Percentiles rank a stretch among this genome's conserved stretches.
Evolutionary conservation across 768 basidiomycete species (phyloP).

Genomic region (Boletellus ananas): DNA sequence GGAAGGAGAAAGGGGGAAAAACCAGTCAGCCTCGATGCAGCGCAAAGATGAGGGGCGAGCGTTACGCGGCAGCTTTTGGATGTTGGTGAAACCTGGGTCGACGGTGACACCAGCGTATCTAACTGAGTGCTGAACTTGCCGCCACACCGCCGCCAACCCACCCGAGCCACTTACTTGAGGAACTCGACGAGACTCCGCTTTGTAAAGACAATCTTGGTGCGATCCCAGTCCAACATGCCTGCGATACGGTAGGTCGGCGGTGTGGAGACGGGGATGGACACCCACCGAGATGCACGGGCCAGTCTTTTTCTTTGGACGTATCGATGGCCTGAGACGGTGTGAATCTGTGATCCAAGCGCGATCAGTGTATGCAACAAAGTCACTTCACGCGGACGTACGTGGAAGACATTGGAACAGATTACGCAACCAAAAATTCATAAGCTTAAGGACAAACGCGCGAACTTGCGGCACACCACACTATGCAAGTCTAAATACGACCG

Average conservation of each 20-base stretch:
- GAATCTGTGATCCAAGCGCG: constrained; percentile 39
- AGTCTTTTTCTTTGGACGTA: constrained; percentile 66
- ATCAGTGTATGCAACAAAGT: constrained; percentile 3
- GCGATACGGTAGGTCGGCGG: background rate
- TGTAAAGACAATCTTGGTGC: constrained; percentile 72
- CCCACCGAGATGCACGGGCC: constrained; percentile 64
- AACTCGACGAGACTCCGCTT: constrained; percentile 76
- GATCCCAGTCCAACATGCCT: constrained; percentile 84
- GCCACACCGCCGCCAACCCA: constrained; percentile 1
- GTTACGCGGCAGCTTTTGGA: constrained; percentile 70
- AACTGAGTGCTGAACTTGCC: constrained; percentile 25
- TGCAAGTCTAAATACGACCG: no score
- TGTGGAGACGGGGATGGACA: constrained; percentile 1
- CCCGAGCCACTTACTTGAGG: constrained; percentile 50
- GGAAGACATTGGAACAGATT: constrained; percentile 17
- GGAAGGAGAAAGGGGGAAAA: background rate
- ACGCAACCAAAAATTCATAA: background rate
- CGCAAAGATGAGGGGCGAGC: constrained; percentile 4
- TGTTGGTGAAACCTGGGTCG: constrained; percentile 71
- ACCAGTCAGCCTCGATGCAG: background rate
- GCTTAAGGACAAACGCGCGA: background rate
- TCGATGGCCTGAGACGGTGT: constrained; percentile 55
- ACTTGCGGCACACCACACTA: no score
- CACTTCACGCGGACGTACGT: constrained; percentile 15
- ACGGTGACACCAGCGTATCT: constrained; percentile 75